Evolutionary conservation across 345 rosid genomes (phyloP), one percentile per base, ranked within the genome.

Genomic region (Lenwebbia sp.): DNA sequence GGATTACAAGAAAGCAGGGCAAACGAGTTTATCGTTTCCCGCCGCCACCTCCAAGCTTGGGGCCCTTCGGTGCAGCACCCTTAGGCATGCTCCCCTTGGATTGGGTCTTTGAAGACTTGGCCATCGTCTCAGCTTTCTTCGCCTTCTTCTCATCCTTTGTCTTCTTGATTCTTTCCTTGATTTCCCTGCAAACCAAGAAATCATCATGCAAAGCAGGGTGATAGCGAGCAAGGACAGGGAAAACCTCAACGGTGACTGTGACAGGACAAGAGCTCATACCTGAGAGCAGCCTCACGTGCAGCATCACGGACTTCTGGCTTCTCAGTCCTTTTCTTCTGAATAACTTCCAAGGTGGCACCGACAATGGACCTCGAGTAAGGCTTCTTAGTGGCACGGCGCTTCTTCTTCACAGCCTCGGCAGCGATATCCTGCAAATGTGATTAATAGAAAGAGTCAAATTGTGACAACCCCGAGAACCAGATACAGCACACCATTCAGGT

Each of bases 71-170:
- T 17, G 58, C 88, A 37, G 83, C 86, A 28, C 88, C 88, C 83
- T 84, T 84, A 52, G 88, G 58, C 41, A 78, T 53, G 54, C 3
- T 84, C 17, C 88, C 86, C 75, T 87, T 87, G 53, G 86, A 40
- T 76, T 86, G 84, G 49, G 84, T 10, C 82, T 87, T 87, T 44
- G 84, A 86, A 2, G 88, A 25, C 78, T 87, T 87, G 83, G 86
- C 83, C 76, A 74, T 70, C 21, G 47, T 41, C 75, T 87, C 88
- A 10, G 88, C 88, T 83, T 87, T 87, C 88, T 87, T 87, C 3
- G 86, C 88, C 88, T 87, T 87, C 88, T 87, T 87, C n/a, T 87
- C 86, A 75, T 87, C 88, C 84, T 87, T 87, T 17, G 86, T 84
- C 83, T 87, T 87, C 86, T 87, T 84, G 76, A 84, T 76, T 76